A percentile compares a stretch with the other conserved stretches of the same genome.
Evolutionary conservation across 1,139 yeast genomes (phyloP).

Genomic region (Hansenula anomala): DNA sequence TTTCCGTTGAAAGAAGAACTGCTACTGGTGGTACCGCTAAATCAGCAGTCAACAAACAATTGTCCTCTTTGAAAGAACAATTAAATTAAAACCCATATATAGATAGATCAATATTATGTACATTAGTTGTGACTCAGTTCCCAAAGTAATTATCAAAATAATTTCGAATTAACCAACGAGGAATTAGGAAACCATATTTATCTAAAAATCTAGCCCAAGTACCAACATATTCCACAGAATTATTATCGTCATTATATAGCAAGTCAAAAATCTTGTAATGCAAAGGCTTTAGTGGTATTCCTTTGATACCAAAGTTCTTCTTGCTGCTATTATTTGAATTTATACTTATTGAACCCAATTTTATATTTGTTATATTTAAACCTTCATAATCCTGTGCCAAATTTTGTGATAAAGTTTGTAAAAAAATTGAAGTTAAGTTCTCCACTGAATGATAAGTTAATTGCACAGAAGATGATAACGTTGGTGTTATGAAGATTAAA

Average conservation of each 20-base stretch:
- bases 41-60: constrained; percentile 77
- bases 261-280: constrained; percentile 54
- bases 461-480: constrained; percentile 36
- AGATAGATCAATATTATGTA: neutral
- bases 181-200: constrained; percentile 20
- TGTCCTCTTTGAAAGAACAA: constrained; percentile 38
- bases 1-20: constrained; percentile 91
- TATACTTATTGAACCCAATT: constrained; percentile 42
- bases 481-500: constrained; percentile 40
- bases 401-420: constrained; percentile 31
- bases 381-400: constrained; percentile 34
- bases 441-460: constrained; percentile 50
- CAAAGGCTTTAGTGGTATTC: constrained; percentile 41
- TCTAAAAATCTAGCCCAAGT: constrained; percentile 45
- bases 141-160: constrained; percentile 12
- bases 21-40: constrained; percentile 98
- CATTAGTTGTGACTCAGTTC: neutral
- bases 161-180: constrained; percentile 18
- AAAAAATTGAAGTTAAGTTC: constrained; percentile 33
- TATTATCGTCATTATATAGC: constrained; percentile 29
- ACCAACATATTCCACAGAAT: constrained; percentile 41
- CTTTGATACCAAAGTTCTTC: constrained; percentile 31
- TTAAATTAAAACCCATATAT: constrained; percentile 13
- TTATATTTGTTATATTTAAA: constrained; percentile 36
- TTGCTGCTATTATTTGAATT: constrained; percentile 26